Percentiles rank a stretch among this genome's conserved stretches.
Evolutionary conservation across 805 yeast genomes (phyloP).

Genomic region (Kodamaea leandrae): DNA sequence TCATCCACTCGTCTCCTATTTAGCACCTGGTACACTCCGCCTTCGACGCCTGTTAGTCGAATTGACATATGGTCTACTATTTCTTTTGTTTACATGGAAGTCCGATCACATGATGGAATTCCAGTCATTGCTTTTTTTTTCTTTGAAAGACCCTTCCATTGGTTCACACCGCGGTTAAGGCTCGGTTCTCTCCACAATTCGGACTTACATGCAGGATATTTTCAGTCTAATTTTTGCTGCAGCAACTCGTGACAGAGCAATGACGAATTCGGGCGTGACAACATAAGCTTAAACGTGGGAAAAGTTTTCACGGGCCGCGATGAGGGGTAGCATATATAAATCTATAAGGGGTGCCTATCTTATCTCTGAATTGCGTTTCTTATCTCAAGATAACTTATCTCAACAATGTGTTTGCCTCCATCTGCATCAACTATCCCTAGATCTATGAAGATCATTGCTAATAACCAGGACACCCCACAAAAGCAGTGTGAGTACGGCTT

Average conservation of each 20-base stretch:
- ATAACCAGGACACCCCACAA: conserved; percentile 8
- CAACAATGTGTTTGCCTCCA: conserved; percentile 9
- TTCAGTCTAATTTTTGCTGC: no score
- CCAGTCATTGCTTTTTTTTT: no score
- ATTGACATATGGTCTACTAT: no score
- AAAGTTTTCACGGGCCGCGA: conserved; percentile 1
- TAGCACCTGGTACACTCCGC: no score
- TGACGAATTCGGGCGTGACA: neutral
- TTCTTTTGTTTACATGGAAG: no score
- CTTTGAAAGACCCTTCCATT: no score
- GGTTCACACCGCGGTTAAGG: neutral
- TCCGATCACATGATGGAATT: no score
- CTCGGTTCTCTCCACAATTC: conserved; percentile 2
- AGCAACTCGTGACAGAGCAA: neutral
- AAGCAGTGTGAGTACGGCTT: conserved; percentile 6
- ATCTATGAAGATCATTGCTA: conserved; percentile 6
- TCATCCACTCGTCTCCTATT: no score
- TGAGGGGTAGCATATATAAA: conserved; percentile 1
- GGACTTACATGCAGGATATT: neutral
- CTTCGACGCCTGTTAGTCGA: no score
- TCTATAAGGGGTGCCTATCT: neutral
- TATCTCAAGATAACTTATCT: conserved; percentile 5
- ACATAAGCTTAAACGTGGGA: neutral
- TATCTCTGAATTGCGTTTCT: conserved; percentile 5
- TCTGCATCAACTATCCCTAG: conserved; percentile 7